phyloP scores from a whole-genome alignment of 768 basidiomycete species.

The Tricholoma terreum region DNA sequence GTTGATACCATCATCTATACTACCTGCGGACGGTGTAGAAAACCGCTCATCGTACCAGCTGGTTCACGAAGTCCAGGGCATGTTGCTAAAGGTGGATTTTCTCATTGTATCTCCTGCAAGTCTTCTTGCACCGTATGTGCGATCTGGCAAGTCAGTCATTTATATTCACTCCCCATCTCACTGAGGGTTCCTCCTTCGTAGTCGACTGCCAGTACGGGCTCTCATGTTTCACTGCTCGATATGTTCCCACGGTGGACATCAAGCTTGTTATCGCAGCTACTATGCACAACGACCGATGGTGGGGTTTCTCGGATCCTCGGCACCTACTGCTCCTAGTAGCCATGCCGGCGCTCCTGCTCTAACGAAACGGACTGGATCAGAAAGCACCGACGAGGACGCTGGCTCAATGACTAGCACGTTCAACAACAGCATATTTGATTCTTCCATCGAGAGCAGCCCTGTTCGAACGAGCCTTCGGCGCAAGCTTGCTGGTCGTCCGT shows the following conservation, averaged over 20 bases:
- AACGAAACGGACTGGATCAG: slow-evolving; percentile 12
- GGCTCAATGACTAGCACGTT: slow-evolving; percentile 15
- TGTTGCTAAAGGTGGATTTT: slow-evolving; percentile 40
- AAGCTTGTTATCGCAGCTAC: slow-evolving; percentile 69
- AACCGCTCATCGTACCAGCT: slow-evolving; percentile 48
- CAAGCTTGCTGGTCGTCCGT: neutral
- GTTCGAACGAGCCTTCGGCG: neutral
- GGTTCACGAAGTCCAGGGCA: slow-evolving; percentile 26
- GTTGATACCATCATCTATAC: slow-evolving; percentile 71
- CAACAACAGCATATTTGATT: slow-evolving; percentile 17
- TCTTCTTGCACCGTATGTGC: slow-evolving; percentile 49
- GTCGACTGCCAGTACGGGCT: slow-evolving; percentile 72
- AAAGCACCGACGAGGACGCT: slow-evolving; percentile 26
- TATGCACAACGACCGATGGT: slow-evolving; percentile 60
- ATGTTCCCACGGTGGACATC: slow-evolving; percentile 81
- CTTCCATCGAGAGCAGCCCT: slow-evolving; percentile 16
- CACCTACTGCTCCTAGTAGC: slow-evolving; percentile 8
- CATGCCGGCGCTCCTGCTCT: slow-evolving; percentile 11
- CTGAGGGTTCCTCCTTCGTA: slow-evolving; percentile 24
- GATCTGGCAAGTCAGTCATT: slow-evolving; percentile 58
- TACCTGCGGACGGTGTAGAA: slow-evolving; percentile 65
- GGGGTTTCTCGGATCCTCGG: slow-evolving; percentile 34
- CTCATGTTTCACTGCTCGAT: slow-evolving; percentile 72
- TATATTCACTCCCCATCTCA: neutral
- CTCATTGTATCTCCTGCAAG: slow-evolving; percentile 59